These are phyloP conservation scores for Amoebophrya sp. DNA, from an alignment of 169 alveolate genomes.

Conservation along the genomic window DNA sequence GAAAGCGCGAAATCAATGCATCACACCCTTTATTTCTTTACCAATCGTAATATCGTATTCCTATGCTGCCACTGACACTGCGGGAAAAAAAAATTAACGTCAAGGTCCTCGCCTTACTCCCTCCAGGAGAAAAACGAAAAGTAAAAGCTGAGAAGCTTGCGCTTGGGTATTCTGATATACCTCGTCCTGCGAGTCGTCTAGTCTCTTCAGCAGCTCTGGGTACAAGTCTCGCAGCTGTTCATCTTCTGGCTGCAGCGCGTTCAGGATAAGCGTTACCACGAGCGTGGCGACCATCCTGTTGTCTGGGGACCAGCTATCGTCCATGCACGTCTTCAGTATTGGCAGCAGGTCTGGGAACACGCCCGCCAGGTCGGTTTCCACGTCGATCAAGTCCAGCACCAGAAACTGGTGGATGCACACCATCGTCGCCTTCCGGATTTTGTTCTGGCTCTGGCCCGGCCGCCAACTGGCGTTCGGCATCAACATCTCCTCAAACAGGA, in stretches of 20 bases:
- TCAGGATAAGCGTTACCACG: not conserved
- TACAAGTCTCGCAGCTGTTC: not conserved
- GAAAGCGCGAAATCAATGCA: no score
- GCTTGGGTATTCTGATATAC: no score
- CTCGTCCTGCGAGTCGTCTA: conserved; percentile 8
- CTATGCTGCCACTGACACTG: no score
- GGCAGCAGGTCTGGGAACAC: not conserved
- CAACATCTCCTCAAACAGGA: not conserved
- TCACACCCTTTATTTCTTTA: no score
- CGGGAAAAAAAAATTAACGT: no score
- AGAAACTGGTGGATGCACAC: not conserved
- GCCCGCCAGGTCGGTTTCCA: not conserved
- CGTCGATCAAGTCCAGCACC: not conserved
- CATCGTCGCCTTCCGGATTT: not conserved
- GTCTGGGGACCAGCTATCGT: conserved; percentile 12
- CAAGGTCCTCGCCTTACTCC: no score
- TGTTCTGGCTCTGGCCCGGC: not conserved
- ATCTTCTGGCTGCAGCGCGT: not conserved
- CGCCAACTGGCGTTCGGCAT: not conserved
- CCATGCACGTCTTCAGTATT: not conserved
- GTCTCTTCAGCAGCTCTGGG: conserved; percentile 7
- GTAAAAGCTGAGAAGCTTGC: no score
- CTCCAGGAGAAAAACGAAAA: no score
- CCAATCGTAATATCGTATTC: no score
- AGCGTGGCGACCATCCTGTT: conserved; percentile 6